Evolutionary conservation across 2,329 filamentous ascomycete species (phyloP), one percentile per base, ranked within the genome.

Genomic region (Aspergillus sclerotialis): DNA sequence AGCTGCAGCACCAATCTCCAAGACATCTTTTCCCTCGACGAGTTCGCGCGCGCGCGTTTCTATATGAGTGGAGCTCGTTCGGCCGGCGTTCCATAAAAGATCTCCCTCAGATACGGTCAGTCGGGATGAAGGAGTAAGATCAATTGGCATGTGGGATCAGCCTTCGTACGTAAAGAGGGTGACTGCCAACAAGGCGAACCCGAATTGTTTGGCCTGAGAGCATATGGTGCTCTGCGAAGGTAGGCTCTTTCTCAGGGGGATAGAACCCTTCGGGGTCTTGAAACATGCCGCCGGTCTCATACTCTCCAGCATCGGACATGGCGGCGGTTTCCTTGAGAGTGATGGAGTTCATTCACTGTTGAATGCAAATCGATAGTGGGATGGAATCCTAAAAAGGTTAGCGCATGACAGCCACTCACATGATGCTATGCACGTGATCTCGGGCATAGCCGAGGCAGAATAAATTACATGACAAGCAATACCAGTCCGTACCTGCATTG

Each of bases 1-100:
- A 1, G 86, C 86, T 10, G 86, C 90, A 3, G 90, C 89, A 30
- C 90, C 90, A 15, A 95, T 77, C 63, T 95, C 90, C 7, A 95
- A 76, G 2, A 95, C 75, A n/a, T 79, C 78, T 55, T 77, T 80
- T 44, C 64, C 72, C 10, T 63, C 53, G n/a, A 94, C 72, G 4
- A 85, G 70, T 1, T 61, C 44, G 7, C 60, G 51, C n/a, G 78
- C 72, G 44, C 78, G 69, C 27, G 75, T 65, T 62, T 94, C 86
- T 38, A 95, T 78, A 62, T 88, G 88, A 46, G 78, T 70, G 11
- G 88, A 78, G 31, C 90, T 74, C 25, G 85, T 78, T 42, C 84
- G 82, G 40, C 82, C 82, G 40, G 86, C 89, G 60, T 95, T 93
- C 90, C 90, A 96, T 18, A 95, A 74, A 45, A 84, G 75, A 61